A percentile compares a stretch with the other conserved stretches of the same genome.
These are phyloP conservation scores for Leptographium radiaticola DNA, from an alignment of 2,329 filamentous ascomycete species.

Conservation along the genomic window DNA sequence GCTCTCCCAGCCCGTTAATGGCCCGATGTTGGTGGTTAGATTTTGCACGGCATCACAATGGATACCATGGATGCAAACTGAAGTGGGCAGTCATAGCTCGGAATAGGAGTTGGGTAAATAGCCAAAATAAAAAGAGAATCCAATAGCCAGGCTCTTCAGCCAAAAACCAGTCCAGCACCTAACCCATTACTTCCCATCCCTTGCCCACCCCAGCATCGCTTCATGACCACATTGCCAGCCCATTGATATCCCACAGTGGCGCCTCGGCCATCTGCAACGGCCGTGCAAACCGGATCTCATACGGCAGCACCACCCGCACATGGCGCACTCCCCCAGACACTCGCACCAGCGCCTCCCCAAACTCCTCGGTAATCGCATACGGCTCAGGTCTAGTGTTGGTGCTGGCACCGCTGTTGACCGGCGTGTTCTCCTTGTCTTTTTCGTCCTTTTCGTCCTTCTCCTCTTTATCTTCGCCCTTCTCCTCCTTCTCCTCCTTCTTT, in stretches of 20 bases:
- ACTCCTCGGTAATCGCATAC: neutral
- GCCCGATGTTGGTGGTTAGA: too few species aligned
- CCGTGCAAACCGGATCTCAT: neutral
- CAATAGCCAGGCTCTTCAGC: too few species aligned
- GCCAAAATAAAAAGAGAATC: too few species aligned
- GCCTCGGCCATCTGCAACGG: neutral
- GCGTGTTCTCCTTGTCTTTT: neutral
- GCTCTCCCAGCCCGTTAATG: neutral
- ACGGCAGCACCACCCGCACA: neutral
- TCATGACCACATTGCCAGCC: neutral
- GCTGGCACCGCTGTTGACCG: neutral
- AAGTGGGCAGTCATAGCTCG: too few species aligned
- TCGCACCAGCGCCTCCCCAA: neutral
- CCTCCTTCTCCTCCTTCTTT: neutral
- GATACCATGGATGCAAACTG: too few species aligned
- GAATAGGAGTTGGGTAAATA: too few species aligned
- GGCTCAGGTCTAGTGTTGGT: neutral
- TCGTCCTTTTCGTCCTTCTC: neutral
- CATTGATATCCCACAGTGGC: neutral
- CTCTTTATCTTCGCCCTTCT: neutral
- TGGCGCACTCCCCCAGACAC: neutral
- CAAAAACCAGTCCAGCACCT: neutral
- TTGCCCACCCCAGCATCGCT: neutral
- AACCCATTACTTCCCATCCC: too few species aligned
- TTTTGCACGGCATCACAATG: too few species aligned